These are phyloP conservation scores for Orychophragmus violaceus DNA, from an alignment of 345 rosid species.

Conservation along the genomic window DNA sequence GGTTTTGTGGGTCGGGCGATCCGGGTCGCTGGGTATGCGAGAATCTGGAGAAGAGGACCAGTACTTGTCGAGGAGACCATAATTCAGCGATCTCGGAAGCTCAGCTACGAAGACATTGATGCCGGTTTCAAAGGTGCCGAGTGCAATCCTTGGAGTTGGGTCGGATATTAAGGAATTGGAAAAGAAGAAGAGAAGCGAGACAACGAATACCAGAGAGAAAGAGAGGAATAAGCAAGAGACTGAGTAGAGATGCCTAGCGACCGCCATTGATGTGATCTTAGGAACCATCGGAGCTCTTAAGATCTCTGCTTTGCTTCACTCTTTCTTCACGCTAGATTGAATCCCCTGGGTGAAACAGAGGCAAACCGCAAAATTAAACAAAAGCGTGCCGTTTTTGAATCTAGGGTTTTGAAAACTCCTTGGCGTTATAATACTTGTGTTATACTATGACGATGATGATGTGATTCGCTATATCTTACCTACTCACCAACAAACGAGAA, in stretches of 20 bases:
- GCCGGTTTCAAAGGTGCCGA: constrained; percentile 13
- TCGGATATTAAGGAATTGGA: constrained; percentile 5
- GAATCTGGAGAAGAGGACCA: constrained; percentile 68
- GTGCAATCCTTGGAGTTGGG: constrained; percentile 7
- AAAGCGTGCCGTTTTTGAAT: too few species aligned
- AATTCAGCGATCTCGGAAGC: constrained; percentile 83
- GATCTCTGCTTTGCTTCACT: constrained; percentile 7
- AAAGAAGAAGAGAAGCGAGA: constrained; percentile 38
- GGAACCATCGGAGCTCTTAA: constrained; percentile 22
- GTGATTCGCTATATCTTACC: too few species aligned
- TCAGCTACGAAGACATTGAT: constrained; percentile 71
- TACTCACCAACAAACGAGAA: too few species aligned
- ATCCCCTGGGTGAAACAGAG: neutral
- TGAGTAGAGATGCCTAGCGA: constrained; percentile 26
- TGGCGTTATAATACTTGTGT: too few species aligned
- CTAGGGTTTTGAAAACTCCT: too few species aligned
- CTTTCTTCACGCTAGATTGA: neutral
- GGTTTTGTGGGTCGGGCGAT: constrained; percentile 38
- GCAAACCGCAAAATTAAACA: neutral
- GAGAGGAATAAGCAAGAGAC: constrained; percentile 36
- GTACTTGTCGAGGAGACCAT: constrained; percentile 65
- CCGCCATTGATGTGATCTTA: constrained; percentile 28
- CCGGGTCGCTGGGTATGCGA: constrained; percentile 70
- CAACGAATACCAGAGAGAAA: constrained; percentile 31
- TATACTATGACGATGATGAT: too few species aligned